A percentile compares a stretch with the other conserved stretches of the same genome.
phyloP scores from a whole-genome alignment of 2,329 filamentous ascomycete species.

The Ceratocystis colombiana region DNA sequence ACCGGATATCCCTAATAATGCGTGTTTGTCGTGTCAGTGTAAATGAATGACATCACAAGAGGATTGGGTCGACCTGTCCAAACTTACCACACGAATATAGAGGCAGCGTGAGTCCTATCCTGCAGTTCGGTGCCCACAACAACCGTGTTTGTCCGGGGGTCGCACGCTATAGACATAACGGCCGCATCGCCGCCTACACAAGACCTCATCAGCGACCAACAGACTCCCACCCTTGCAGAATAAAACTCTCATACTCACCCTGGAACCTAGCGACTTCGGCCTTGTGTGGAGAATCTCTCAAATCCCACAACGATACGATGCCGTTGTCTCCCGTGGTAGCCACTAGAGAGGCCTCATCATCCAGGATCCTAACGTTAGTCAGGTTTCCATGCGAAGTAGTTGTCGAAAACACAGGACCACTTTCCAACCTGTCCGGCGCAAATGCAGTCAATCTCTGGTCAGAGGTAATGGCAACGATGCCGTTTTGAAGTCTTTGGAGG shows the following conservation, averaged over 20 bases:
- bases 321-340: conserved; percentile 66
- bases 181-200: conserved; percentile 31
- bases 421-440: conserved; percentile 35
- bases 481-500: conserved; percentile 19
- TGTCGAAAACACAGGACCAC: conserved; percentile 36
- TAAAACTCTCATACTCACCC: conserved; percentile 31
- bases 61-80: background rate
- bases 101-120: conserved; percentile 50
- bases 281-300: conserved; percentile 38
- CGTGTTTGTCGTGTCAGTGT: background rate
- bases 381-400: conserved; percentile 50
- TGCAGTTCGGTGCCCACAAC: conserved; percentile 65
- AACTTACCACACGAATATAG: conserved; percentile 50
- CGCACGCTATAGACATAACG: conserved; percentile 57
- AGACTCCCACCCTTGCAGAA: background rate
- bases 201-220: conserved; percentile 9
- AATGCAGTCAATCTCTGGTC: conserved; percentile 22
- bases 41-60: background rate
- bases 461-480: conserved; percentile 20
- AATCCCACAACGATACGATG: conserved; percentile 55
- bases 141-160: conserved; percentile 46
- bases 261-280: conserved; percentile 39
- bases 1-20: conserved; percentile 46
- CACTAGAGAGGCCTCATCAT: conserved; percentile 44
- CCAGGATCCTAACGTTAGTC: conserved; percentile 50